Conservation (phyloP, 306 rosid genomes). For the Ceratonia siliqua region DNA sequence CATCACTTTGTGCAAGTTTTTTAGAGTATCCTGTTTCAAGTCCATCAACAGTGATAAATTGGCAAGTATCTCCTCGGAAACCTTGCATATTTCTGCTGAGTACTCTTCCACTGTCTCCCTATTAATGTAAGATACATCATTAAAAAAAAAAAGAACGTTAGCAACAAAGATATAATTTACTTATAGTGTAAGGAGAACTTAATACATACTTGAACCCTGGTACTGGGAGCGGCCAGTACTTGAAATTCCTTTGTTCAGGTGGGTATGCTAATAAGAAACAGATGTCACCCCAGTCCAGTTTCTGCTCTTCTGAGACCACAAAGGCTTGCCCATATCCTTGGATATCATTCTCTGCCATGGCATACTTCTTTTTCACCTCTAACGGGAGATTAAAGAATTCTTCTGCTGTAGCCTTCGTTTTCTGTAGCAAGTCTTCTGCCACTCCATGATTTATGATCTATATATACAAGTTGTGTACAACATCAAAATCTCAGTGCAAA, state of each 20-base stretch:
- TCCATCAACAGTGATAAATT: conserved; percentile 19
- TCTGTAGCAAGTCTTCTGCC: conserved; percentile 6
- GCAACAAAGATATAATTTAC: no score
- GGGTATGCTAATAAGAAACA: conserved; percentile 14
- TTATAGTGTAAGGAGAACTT: not conserved
- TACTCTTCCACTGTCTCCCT: conserved; percentile 35
- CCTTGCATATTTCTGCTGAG: not conserved
- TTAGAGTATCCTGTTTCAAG: not conserved
- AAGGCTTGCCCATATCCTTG: conserved; percentile 38
- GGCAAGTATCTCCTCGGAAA: conserved; percentile 10
- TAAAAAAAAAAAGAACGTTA: no score
- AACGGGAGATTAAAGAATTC: conserved; percentile 21
- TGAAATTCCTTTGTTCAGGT: conserved; percentile 27
- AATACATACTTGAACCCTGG: conserved; percentile 39
- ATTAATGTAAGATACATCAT: no score
- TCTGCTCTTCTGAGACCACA: conserved; percentile 36
- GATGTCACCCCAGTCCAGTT: conserved; percentile 41
- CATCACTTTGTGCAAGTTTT: not conserved
- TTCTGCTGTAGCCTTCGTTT: conserved; percentile 17
- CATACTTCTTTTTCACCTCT: conserved; percentile 37
- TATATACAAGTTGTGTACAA: not conserved
- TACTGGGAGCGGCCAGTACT: conserved; percentile 33
- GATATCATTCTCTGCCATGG: conserved; percentile 29
- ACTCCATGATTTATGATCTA: conserved; percentile 41
- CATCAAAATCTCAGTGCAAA: not conserved